Evolutionary conservation across 495 filamentous ascomycete species (phyloP), one percentile per base, ranked within the genome.

Genomic region (Hypoxylon lenormandii): DNA sequence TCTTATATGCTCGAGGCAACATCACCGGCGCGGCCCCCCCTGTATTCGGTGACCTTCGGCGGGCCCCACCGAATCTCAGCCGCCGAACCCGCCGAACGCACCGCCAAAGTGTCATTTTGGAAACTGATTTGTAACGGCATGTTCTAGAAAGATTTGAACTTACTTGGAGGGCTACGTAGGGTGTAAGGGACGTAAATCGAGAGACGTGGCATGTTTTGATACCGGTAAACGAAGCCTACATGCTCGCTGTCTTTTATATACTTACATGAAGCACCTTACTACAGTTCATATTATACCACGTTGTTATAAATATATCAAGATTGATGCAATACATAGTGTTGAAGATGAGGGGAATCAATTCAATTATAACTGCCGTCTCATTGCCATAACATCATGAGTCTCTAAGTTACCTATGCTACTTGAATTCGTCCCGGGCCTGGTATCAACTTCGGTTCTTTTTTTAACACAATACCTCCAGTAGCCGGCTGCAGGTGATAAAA

Each of bases 361-460:
- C 36, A 21, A 51, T 70, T 70, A 60, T 51, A 64, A 54, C 60
- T 55, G 43, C 23, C 21, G 52, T 70, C 50, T 63, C 62, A 66
- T 71, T 71, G 68, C 58, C 68, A 62, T 71, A 66, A 51, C 62
- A 54, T 71, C 62, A 58, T 66, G 57, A 22, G 30, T 54, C 50
- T 60, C 50, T 55, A 63, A 60, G 55, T n/a, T 53, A 62, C 45
- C 38, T 52, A 68, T 71, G 68, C 68, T 71, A 66, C 58, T 51
- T 53, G 61, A 59, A 59, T 53, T 49, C 68, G 28, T 62, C 53
- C 57, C 52, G 45, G 42, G 38, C 53, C 52, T 62, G 62, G 60
- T 53, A 70, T 61, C 51, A 66, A 66, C 43, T 37, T 48, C 10
- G 16, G n/a, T 45, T 37, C 42, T 8, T 33, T 33, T 28, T 28